Evolutionary conservation across 441 rosid species (phyloP).

Genomic region (Arabidopsis lyrata): DNA sequence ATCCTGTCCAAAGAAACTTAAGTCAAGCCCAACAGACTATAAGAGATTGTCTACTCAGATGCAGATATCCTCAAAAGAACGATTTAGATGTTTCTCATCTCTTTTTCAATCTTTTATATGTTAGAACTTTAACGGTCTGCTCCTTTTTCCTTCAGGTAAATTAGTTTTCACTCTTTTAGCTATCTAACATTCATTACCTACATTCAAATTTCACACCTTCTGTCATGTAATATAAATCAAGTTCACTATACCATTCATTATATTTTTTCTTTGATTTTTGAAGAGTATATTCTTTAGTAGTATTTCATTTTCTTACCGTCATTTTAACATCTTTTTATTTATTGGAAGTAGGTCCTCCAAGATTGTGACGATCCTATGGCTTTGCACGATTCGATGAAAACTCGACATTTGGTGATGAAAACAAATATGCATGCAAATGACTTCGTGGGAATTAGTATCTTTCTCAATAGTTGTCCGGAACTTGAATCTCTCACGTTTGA

Average conservation of each 20-base stretch:
- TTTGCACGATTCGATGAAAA: not conserved
- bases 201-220: too few relatives aligned
- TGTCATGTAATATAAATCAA: too few relatives aligned
- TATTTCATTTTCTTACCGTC: too few relatives aligned
- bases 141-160: not conserved
- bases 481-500: conserved; percentile 32
- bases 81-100: not conserved
- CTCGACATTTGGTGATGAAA: not conserved
- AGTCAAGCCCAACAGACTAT: too few relatives aligned
- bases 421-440: not conserved
- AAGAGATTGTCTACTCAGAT: not conserved
- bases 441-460: not conserved
- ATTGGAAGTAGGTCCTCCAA: not conserved
- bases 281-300: not conserved
- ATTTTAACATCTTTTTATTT: not conserved
- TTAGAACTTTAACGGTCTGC: not conserved
- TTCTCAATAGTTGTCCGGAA: conserved; percentile 1
- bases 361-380: not conserved
- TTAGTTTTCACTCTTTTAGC: not conserved
- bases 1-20: not conserved
- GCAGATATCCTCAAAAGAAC: not conserved
- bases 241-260: too few relatives aligned
- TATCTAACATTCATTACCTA: not conserved
- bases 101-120: not conserved
- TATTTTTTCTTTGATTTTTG: not conserved